Conservation (phyloP, 805 yeast species). For the Candida easanensis region DNA sequence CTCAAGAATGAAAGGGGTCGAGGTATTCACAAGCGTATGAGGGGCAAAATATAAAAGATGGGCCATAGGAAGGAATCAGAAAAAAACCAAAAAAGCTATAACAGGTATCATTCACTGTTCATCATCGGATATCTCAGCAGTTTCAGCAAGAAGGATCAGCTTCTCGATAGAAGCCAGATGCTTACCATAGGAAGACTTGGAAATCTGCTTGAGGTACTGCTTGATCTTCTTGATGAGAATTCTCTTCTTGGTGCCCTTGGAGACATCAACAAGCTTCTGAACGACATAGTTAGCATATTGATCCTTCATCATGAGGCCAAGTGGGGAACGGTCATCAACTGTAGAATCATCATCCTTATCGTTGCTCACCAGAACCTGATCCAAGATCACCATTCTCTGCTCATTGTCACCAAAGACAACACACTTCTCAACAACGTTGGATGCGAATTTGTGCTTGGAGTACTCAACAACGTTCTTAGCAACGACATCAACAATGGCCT, state of each 20-base stretch:
- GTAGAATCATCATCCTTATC: conserved; percentile 33
- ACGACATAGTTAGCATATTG: conserved; percentile 97
- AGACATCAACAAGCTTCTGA: conserved; percentile 85
- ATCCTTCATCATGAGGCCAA: conserved; percentile 94
- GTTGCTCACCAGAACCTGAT: conserved; percentile 61
- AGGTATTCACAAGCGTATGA: no score
- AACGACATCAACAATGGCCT: conserved; percentile 63
- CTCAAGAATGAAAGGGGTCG: no score
- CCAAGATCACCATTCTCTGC: conserved; percentile 62
- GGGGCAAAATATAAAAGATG: no score
- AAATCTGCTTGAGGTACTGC: conserved; percentile 74
- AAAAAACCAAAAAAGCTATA: no score
- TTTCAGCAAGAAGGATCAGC: conserved; percentile 27
- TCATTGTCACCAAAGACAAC: conserved; percentile 65
- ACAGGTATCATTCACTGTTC: conserved; percentile 6
- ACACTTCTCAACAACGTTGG: conserved; percentile 95
- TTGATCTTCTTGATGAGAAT: conserved; percentile 70
- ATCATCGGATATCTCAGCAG: conserved; percentile 26
- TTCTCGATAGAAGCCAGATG: conserved; percentile 83
- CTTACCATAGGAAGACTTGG: conserved; percentile 70
- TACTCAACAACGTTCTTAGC: conserved; percentile 70
- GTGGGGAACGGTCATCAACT: conserved; percentile 63
- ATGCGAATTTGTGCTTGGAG: conserved; percentile 96
- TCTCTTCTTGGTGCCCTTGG: conserved; percentile 66
- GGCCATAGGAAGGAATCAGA: no score